Evolutionary conservation across 805 yeast species (phyloP).

Genomic region (Metschnikowia dekortorum): DNA sequence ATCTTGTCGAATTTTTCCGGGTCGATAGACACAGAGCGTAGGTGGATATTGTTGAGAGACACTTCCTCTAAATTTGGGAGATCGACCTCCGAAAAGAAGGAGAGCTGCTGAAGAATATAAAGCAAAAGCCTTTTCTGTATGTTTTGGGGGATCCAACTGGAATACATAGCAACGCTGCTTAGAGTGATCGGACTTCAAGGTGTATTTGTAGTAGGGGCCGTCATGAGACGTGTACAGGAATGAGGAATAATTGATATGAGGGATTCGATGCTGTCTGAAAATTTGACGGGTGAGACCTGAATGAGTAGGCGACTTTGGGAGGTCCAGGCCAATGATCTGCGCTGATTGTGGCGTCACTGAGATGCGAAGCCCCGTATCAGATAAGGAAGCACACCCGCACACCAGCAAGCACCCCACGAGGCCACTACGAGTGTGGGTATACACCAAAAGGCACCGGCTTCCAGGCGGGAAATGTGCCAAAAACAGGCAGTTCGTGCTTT

Average conservation of each 20-base stretch:
- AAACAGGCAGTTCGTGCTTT: not conserved
- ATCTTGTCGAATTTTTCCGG: constrained; percentile 60
- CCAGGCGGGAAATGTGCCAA: constrained; percentile 1
- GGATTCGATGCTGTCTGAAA: not conserved
- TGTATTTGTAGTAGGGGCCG: not conserved
- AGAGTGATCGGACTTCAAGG: not conserved
- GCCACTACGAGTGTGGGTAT: not conserved
- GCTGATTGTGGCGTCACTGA: constrained; percentile 2
- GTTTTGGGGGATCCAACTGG: constrained; percentile 74
- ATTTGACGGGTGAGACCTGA: not conserved
- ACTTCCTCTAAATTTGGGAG: constrained; percentile 74
- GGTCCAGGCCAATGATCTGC: not conserved
- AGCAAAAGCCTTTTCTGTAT: constrained; percentile 77
- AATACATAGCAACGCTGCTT: constrained; percentile 9
- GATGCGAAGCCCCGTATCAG: constrained; percentile 2
- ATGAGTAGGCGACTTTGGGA: too few species aligned
- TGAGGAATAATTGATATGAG: not conserved
- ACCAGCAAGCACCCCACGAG: not conserved
- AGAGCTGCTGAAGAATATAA: constrained; percentile 74
- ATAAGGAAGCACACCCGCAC: constrained; percentile 1
- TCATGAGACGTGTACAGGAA: not conserved
- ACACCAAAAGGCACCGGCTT: constrained; percentile 1
- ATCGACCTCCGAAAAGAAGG: constrained; percentile 78
- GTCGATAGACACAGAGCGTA: constrained; percentile 63
- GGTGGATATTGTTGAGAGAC: constrained; percentile 51